Evolutionary conservation across 2,329 filamentous ascomycete genomes (phyloP), one percentile per base, ranked within the genome.

Genomic region (Diaporthe vaccinii): DNA sequence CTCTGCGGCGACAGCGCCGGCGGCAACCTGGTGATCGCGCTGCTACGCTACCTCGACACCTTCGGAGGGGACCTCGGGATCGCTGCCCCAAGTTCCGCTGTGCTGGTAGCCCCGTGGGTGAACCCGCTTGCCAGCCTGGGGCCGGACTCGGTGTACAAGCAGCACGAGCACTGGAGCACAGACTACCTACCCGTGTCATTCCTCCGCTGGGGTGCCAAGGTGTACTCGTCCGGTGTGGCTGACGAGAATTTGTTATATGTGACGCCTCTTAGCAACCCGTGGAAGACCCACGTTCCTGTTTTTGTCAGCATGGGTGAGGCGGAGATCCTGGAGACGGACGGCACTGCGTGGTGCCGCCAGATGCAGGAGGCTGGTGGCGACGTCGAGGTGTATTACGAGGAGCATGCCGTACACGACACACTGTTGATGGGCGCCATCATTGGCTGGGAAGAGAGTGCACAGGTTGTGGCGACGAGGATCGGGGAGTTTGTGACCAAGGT

Each of bases 1-100:
- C 41, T 89, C 0, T 84, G 83, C 0, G 87, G 87, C 10, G 87
- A 89, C 79, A 85, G 83, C 17, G 87, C 87, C 0, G 87, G 87
- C 65, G 87, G 80, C 6, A 87, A 88, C 75, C 77, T 85, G 10
- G 80, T 80, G 3, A 81, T 87, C 15, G 80, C 83, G 0, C 78
- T 89, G 3, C 79, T 88, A n/a, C 80, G 86, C n/a, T 88, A 88
- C 77, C 76, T 88, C 22, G 73, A 78, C 28, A 84, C 86, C 39
- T 82, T 84, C 72, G 84, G 84, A 3, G 44, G 77, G 4, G 79
- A 82, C 1, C 73, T 83, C 3, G 79, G 74, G 3, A 78, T 88
- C 3, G 82, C 82, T 0, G 36, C 69, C 3, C 87, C 87, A 0
- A 78, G 77, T 1, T 83, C 83, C 5, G 84, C 83, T 1, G 82